Conservation (phyloP, 352 stramenopile genomes). For the Phytophthora brassicae region DNA sequence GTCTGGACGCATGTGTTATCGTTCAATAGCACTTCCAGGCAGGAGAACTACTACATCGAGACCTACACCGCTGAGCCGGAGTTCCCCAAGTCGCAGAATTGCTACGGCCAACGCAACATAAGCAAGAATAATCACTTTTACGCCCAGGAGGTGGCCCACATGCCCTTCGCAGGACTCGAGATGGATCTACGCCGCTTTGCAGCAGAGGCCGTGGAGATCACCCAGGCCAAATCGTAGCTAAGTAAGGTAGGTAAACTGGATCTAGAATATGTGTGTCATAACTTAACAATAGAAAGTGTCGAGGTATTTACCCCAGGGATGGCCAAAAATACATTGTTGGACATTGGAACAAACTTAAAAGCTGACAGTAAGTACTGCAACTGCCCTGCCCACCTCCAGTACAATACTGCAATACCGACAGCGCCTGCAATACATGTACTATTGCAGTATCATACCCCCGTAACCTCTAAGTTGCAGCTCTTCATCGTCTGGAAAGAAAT, state of each 20-base stretch:
- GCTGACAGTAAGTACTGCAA: too few relatives aligned
- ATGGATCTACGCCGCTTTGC: constrained; percentile 29
- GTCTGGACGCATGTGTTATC: constrained; percentile 76
- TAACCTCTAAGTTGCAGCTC: too few relatives aligned
- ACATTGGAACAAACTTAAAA: too few relatives aligned
- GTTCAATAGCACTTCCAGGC: constrained; percentile 44
- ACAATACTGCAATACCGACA: too few relatives aligned
- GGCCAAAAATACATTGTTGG: too few relatives aligned
- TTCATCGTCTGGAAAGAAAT: too few relatives aligned
- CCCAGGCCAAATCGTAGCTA: constrained; percentile 14
- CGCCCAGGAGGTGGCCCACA: constrained; percentile 16
- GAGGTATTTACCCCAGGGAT: neutral
- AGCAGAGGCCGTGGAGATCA: constrained; percentile 26
- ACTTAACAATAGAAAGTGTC: too few relatives aligned
- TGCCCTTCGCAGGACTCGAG: constrained; percentile 29
- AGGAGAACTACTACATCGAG: constrained; percentile 53
- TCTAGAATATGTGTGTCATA: too few relatives aligned
- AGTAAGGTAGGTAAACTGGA: neutral
- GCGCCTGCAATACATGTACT: too few relatives aligned
- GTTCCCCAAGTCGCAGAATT: constrained; percentile 59
- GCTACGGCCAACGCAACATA: constrained; percentile 52
- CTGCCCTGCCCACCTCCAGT: too few relatives aligned
- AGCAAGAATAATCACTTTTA: constrained; percentile 32
- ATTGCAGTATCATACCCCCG: too few relatives aligned
- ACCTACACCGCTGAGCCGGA: constrained; percentile 47